Evolutionary conservation across 495 filamentous ascomycete species (phyloP), one percentile per base, ranked within the genome.

Genomic region (Penicillium paradoxum): DNA sequence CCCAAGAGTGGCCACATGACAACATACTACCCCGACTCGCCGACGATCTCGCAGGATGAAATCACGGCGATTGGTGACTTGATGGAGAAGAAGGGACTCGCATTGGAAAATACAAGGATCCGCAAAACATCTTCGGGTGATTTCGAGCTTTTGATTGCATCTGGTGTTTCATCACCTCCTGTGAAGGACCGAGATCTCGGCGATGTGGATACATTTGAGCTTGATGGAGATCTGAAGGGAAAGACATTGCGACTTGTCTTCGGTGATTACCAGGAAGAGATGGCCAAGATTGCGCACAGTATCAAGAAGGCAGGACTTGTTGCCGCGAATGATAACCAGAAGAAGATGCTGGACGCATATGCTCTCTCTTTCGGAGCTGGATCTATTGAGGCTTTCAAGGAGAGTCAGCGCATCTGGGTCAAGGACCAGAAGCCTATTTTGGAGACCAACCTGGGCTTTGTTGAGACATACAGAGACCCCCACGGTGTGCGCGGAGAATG

Each of bases 391-490:
- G 87, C 89, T 25, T 95, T 91, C 78, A 96, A 95, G 74, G 87
- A 95, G 60, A 85, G 83, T 57, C 93, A 98, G 67, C 78, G 90
- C 44, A 83, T 83, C 57, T 98, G 93, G 93, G 91, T 98, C 39
- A 83, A 87, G 45, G 91, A 98, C 57, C 88, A 91, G 53, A 86
- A 89, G 14, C 93, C 93, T 6, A 84, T 81, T 67, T 83, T 98
- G 15, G 93, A 97, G 68, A 87, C 80, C 15, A 92, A 97, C 66
- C 82, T 97, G 50, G 93, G 93, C 1, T 98, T 97, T 62, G 86
- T 98, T 36, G 93, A 98, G 72, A 96, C 91, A 0, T 98, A 97
- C 64, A 82, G 93, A 45, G 93, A 98, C 65, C 93, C 93, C 1
- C 87, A 90, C 48, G 92, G 93, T 41, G 83, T 96, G 10, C 79